A percentile compares a stretch with the other conserved stretches of the same genome.
Evolutionary conservation across 2,329 filamentous ascomycete genomes (phyloP).

Genomic region (Mycosphaerella sp.): DNA sequence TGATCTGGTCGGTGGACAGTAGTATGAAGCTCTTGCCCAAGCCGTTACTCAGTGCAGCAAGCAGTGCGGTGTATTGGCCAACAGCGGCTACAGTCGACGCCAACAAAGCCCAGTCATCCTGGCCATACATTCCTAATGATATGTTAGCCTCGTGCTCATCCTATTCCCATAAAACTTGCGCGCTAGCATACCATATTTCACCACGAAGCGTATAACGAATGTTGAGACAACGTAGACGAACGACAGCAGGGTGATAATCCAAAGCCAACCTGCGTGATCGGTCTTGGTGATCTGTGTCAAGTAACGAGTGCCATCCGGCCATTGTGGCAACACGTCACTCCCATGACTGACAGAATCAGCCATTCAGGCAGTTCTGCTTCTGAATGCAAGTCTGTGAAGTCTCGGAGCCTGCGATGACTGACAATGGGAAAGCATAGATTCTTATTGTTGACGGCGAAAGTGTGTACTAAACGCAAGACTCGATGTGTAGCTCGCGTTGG

Average conservation of each 20-base stretch:
- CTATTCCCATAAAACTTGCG: background rate
- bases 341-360: background rate
- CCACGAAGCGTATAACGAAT: conserved; percentile 17
- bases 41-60: conserved; percentile 18
- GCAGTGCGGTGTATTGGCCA: conserved; percentile 23
- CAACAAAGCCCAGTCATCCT: conserved; percentile 28
- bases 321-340: conserved; percentile 3
- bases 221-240: conserved; percentile 18
- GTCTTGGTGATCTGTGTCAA: conserved; percentile 15
- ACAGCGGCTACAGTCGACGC: conserved; percentile 22
- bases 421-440: background rate
- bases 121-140: conserved; percentile 14
- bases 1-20: conserved; percentile 6
- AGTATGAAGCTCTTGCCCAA: conserved; percentile 16
- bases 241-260: conserved; percentile 20
- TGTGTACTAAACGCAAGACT: background rate
- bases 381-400: background rate
- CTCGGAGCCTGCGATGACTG: background rate
- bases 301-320: conserved; percentile 17
- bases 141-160: background rate
- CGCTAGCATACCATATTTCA: conserved; percentile 17
- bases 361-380: background rate
- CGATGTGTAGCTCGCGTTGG: background rate
- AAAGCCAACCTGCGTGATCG: conserved; percentile 20
- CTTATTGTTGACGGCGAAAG: background rate